phyloP scores from a whole-genome alignment of 192 early-diverging fungal genomes.

The Coemansia sp. region DNA sequence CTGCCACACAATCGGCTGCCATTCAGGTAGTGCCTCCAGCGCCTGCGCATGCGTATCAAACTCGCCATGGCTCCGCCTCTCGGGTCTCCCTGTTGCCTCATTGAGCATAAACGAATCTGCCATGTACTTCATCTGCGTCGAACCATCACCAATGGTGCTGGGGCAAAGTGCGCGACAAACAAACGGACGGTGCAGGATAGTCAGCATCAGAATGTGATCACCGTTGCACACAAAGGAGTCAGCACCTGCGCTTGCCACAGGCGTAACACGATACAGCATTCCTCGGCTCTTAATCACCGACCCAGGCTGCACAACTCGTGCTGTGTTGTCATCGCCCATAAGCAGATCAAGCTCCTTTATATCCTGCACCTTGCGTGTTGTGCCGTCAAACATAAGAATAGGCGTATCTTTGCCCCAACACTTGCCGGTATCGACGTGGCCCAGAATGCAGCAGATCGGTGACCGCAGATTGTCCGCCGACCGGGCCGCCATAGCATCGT shows the following conservation, averaged over 20 bases:
- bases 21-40: slow-evolving; percentile 25
- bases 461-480: slow-evolving; percentile 91
- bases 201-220: slow-evolving; percentile 57
- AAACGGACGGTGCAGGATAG: slow-evolving; percentile 19
- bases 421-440: slow-evolving; percentile 96
- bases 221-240: slow-evolving; percentile 58
- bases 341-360: slow-evolving; percentile 42
- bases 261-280: slow-evolving; percentile 54
- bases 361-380: slow-evolving; percentile 46
- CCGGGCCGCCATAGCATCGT: slow-evolving; percentile 77
- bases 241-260: slow-evolving; percentile 20
- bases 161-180: slow-evolving; percentile 6
- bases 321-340: slow-evolving; percentile 58
- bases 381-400: slow-evolving; percentile 55
- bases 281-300: slow-evolving; percentile 49
- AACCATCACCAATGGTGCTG: background rate
- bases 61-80: slow-evolving; percentile 6
- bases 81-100: slow-evolving; percentile 14
- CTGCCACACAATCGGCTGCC: slow-evolving; percentile 40
- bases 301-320: slow-evolving; percentile 47
- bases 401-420: slow-evolving; percentile 55
- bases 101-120: slow-evolving; percentile 21
- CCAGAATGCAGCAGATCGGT: slow-evolving; percentile 97
- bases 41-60: slow-evolving; percentile 35
- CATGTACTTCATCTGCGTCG: slow-evolving; percentile 6